Conservation (phyloP, 345 rosid species). For the Lenwebbia sp. region DNA sequence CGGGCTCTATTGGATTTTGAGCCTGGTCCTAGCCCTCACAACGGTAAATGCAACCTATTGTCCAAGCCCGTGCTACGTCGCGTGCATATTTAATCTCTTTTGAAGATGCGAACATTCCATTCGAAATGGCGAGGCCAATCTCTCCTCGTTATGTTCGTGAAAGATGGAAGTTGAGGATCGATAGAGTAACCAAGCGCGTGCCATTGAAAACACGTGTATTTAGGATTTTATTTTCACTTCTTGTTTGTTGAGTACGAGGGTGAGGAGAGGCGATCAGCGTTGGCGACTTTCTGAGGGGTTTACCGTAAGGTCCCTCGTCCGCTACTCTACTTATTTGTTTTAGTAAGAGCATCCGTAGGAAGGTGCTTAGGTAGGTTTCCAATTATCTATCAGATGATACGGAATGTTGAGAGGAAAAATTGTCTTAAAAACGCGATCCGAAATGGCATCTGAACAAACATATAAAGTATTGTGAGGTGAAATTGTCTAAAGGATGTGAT, state of each 20-base stretch:
- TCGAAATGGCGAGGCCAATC: fast-evolving
- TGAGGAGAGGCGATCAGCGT: fast-evolving
- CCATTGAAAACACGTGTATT: background rate
- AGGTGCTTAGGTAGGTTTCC: background rate
- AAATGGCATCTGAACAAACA: background rate
- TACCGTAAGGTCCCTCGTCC: background rate
- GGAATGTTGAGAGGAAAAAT: background rate
- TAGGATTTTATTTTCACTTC: background rate
- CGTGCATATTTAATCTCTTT: background rate
- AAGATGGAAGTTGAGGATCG: fast-evolving
- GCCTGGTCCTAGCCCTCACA: background rate
- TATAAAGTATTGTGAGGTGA: background rate
- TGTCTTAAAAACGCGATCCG: background rate
- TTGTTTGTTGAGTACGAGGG: background rate
- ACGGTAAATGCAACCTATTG: background rate
- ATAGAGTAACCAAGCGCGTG: background rate
- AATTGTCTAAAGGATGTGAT: background rate
- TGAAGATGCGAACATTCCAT: fast-evolving
- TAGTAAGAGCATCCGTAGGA: background rate
- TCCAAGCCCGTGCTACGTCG: fast-evolving
- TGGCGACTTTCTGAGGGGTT: background rate
- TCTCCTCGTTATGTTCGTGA: background rate
- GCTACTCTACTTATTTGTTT: background rate
- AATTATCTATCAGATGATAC: background rate
- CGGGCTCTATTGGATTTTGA: background rate